These are phyloP conservation scores for Penicillium corylophilum DNA, from an alignment of 2,329 filamentous ascomycete species.

Conservation along the genomic window DNA sequence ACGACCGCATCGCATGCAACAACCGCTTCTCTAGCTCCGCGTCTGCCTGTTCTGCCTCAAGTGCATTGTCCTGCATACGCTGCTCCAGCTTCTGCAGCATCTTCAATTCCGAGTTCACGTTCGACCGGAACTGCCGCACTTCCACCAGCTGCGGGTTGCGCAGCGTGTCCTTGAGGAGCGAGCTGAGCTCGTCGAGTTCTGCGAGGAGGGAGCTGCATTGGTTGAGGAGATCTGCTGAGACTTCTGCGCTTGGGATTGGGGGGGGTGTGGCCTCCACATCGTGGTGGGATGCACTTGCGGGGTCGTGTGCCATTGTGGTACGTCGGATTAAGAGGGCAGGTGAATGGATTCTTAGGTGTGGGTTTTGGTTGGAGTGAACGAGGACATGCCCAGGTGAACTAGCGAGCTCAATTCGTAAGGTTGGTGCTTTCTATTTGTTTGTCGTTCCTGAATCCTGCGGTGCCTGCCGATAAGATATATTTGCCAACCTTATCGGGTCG, in stretches of 20 bases:
- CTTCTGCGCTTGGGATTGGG: constrained; percentile 11
- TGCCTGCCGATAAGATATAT: not conserved
- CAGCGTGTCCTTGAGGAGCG: constrained; percentile 39
- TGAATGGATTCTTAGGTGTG: not conserved
- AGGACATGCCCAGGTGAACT: not conserved
- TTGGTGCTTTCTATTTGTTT: not conserved
- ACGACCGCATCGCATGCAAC: constrained; percentile 61
- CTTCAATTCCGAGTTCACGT: constrained; percentile 50
- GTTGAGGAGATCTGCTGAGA: constrained; percentile 35
- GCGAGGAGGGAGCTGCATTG: constrained; percentile 44
- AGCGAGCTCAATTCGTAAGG: not conserved
- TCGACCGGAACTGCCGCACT: constrained; percentile 50
- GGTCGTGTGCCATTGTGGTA: not conserved
- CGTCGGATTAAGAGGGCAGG: not conserved
- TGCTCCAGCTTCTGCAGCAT: constrained; percentile 45
- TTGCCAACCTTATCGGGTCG: not conserved
- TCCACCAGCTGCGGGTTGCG: constrained; percentile 51
- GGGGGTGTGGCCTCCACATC: not conserved
- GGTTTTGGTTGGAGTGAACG: not conserved
- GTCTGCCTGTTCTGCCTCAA: constrained; percentile 1
- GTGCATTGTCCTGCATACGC: constrained; percentile 20
- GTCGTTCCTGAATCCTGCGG: not conserved
- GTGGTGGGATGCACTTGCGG: not conserved
- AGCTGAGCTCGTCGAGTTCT: constrained; percentile 48
- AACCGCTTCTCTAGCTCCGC: constrained; percentile 34